Percentiles rank a stretch among this genome's conserved stretches.
Conservation (phyloP, 1,284 basidiomycete species). For the Ustanciosporium gigantosporum region DNA sequence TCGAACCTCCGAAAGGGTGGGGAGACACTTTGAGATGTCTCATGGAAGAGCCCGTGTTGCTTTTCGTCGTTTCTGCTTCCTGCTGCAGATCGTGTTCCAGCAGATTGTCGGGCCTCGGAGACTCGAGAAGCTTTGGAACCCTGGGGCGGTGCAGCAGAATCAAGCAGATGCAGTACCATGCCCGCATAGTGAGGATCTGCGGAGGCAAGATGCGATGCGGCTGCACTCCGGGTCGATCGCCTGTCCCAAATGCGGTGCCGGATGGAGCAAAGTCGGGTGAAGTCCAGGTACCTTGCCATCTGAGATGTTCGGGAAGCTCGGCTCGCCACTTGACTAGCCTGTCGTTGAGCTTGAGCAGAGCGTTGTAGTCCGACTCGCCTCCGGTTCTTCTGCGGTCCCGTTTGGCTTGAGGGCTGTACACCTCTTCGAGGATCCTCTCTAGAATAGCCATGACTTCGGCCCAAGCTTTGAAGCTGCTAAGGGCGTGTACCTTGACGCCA, state of each 20-base stretch:
- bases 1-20: too few relatives aligned
- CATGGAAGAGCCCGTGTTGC: not conserved
- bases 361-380: conserved; percentile 22
- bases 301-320: conserved; percentile 22
- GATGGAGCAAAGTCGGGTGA: conserved; percentile 6
- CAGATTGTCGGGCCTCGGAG: conserved; percentile 1
- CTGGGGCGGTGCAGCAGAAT: conserved; percentile 38
- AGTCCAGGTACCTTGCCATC: conserved; percentile 31
- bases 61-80: not conserved
- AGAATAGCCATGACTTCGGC: conserved; percentile 42
- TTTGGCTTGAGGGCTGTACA: conserved; percentile 38
- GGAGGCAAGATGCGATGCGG: conserved; percentile 29
- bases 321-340: conserved; percentile 17
- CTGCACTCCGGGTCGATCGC: conserved; percentile 12
- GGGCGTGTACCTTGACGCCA: conserved; percentile 36
- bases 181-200: conserved; percentile 37
- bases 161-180: conserved; percentile 44
- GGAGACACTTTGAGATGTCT: not conserved
- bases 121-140: conserved; percentile 22
- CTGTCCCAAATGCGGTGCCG: not conserved
- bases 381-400: conserved; percentile 22
- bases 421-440: conserved; percentile 36
- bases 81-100: not conserved
- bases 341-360: conserved; percentile 16
- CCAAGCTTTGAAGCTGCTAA: conserved; percentile 40